These are phyloP conservation scores for Rosa lucieae DNA, from an alignment of 306 rosid genomes.

Conservation along the genomic window DNA sequence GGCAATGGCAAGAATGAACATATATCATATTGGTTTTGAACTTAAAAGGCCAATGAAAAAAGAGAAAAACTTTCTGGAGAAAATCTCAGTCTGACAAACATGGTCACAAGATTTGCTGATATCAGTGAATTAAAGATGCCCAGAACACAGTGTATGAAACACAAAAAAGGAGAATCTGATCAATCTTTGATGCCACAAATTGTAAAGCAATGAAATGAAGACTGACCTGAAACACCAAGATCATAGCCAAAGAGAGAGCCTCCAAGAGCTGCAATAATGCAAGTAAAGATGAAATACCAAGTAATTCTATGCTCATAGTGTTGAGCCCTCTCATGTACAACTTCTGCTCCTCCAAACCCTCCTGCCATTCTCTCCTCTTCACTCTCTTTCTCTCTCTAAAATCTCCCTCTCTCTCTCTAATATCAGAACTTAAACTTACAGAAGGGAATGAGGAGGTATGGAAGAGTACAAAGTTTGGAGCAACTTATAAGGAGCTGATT, in stretches of 20 bases:
- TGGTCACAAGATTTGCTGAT: neutral
- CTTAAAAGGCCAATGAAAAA: neutral
- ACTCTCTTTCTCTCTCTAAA: neutral
- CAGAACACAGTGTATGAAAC: slow-evolving; percentile 3
- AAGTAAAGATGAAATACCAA: slow-evolving; percentile 59
- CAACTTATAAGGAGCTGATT: neutral
- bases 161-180: neutral
- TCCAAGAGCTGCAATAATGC: slow-evolving; percentile 83
- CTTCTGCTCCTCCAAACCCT: slow-evolving; percentile 32
- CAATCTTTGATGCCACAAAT: neutral
- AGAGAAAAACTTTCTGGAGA: neutral
- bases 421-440: neutral
- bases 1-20: neutral
- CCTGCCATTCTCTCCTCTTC: slow-evolving; percentile 56
- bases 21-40: neutral
- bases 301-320: slow-evolving; percentile 69
- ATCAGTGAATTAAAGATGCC: slow-evolving; percentile 11
- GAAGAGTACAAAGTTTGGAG: neutral
- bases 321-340: slow-evolving; percentile 53
- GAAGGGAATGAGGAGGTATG: neutral
- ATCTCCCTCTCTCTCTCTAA: neutral
- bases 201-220: neutral
- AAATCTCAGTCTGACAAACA: neutral
- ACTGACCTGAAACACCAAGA: slow-evolving; percentile 90
- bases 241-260: slow-evolving; percentile 91